Base-by-base conservation (phyloP, 768 basidiomycete genomes). In the Podaxis sp. region DNA sequence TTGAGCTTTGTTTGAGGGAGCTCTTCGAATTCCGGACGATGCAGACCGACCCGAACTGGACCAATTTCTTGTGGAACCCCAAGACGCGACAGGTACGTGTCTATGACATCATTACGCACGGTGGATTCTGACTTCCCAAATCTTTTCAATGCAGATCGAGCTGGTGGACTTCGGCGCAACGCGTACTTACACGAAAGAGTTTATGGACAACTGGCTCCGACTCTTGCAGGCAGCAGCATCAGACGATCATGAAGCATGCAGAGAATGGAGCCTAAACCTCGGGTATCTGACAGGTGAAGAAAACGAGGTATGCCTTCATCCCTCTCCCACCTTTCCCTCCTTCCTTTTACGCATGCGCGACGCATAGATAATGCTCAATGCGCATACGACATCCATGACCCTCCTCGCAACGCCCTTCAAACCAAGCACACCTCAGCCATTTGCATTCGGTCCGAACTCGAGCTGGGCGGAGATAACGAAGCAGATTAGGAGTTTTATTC, bases 11-110 rank as follows among this genome's bases (percentile, higher is more conserved):
- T 69, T 76, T 99, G 42, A 85, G 82, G 61, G 97, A 98, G 70
- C 82, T 99, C 5, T 97, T 98, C 71, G 79, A 87, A 62, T 96
- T 97, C 76, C 79, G 91, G 32, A 73, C 89, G 46, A 98, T 99
- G 97, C 97, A 98, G 72, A 99, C 96, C 0, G 96, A 99, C 70
- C 97, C 97, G 2, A 98, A 99, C 67, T 98, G 93, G 91, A 91
- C 93, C 7, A 98, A 98, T 72, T 98, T 99, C 76, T 77, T 99
- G 23, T 98, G 91, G 87, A 90, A 95, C 71, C 66, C 78, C 0
- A 61, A 75, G 2, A 86, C 85, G 1, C 79, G 82, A 46, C 83
- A 87, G 79, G 90, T 88, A 14, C 1, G 69, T 61, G 13, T 9
- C 7, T 9, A 1, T 9, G 32, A 32, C 0, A 18, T 4, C 18